Evolutionary conservation across 2,329 filamentous ascomycete genomes (phyloP).

Genomic region (Alternaria infectoria): DNA sequence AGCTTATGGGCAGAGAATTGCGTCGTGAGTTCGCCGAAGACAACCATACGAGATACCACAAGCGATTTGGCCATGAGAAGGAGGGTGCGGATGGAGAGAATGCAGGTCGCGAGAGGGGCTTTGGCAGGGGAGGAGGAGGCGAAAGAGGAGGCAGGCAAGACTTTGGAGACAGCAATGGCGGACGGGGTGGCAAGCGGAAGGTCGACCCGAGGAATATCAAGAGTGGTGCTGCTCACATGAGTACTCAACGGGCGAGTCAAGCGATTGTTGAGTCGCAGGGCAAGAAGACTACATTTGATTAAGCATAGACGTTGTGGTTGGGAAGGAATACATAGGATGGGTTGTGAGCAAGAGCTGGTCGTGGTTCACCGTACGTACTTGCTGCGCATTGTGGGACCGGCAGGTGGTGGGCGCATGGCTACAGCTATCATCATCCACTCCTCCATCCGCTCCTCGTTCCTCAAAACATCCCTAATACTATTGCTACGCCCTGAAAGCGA

Average conservation of each 20-base stretch:
- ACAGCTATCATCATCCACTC: not conserved
- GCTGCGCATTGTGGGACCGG: not conserved
- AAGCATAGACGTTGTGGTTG: constrained; percentile 2
- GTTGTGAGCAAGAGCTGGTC: not conserved
- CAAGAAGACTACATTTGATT: constrained; percentile 82
- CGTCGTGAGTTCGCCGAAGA: constrained; percentile 96
- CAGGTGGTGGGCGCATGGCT: not conserved
- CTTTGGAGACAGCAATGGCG: constrained; percentile 32
- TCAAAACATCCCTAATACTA: not conserved
- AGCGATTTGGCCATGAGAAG: constrained; percentile 82
- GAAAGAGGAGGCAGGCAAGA: constrained; percentile 37
- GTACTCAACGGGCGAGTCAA: constrained; percentile 71
- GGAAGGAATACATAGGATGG: not conserved
- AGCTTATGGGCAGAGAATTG: constrained; percentile 77
- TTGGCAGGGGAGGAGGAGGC: constrained; percentile 35
- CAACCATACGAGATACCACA: constrained; percentile 86
- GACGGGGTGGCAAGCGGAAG: constrained; percentile 44
- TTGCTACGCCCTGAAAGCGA: not conserved
- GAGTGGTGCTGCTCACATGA: constrained; percentile 53
- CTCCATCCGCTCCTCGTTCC: not conserved
- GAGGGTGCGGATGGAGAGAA: constrained; percentile 43
- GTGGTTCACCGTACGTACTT: not conserved
- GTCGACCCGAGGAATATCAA: constrained; percentile 54
- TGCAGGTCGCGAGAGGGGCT: constrained; percentile 36
- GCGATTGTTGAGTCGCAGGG: constrained; percentile 79